These are phyloP conservation scores for Syzygium grande DNA, from an alignment of 345 rosid genomes.

Conservation along the genomic window DNA sequence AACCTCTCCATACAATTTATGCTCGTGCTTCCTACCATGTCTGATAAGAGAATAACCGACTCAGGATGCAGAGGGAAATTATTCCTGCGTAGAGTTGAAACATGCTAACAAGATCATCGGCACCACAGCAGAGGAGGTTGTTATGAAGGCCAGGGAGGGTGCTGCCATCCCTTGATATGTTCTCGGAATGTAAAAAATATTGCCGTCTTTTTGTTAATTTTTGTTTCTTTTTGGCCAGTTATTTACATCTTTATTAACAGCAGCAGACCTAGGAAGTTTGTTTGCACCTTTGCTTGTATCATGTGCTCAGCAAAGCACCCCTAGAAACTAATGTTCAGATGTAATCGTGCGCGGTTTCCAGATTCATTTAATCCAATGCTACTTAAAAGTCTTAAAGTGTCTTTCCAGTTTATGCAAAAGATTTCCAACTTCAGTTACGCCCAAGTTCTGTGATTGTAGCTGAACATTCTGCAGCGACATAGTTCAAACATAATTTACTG, in stretches of 20 bases:
- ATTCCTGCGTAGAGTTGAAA: slow-evolving; percentile 33
- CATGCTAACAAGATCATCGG: slow-evolving; percentile 69
- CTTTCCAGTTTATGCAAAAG: neutral
- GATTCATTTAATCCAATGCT: neutral
- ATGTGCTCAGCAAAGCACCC: neutral
- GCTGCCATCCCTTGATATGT: neutral
- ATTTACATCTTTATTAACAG: neutral
- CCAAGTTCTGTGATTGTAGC: neutral
- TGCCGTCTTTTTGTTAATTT: neutral
- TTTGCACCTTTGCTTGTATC: neutral
- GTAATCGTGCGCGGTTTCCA: neutral
- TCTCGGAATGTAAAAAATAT: neutral
- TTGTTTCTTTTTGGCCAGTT: neutral
- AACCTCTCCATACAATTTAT: neutral
- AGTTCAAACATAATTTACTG: neutral
- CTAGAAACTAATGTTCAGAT: neutral
- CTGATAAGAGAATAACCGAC: neutral
- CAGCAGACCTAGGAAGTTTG: neutral
- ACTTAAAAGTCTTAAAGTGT: neutral
- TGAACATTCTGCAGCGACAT: neutral
- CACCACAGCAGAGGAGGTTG: slow-evolving; percentile 68
- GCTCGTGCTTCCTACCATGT: neutral
- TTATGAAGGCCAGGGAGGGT: slow-evolving; percentile 44
- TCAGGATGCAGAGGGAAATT: slow-evolving; percentile 48
- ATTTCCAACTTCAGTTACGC: neutral